These are phyloP conservation scores for Pseudotulostoma volvatum DNA, from an alignment of 495 filamentous ascomycete species.

Conservation along the genomic window DNA sequence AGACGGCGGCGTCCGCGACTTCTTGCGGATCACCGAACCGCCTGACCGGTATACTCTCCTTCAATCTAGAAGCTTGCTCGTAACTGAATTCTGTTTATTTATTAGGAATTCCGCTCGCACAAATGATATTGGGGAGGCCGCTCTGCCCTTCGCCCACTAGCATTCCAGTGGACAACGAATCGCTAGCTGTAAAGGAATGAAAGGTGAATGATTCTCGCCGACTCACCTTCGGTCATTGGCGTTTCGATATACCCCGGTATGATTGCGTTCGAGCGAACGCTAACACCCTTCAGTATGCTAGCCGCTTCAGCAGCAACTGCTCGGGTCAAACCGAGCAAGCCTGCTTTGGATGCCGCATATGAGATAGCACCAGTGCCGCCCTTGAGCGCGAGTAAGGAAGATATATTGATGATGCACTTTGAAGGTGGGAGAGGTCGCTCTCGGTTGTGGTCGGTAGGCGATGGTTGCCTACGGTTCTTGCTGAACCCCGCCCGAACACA, in stretches of 20 bases:
- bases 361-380: conserved; percentile 47
- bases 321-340: conserved; percentile 58
- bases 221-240: conserved; percentile 54
- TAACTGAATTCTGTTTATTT: conserved; percentile 19
- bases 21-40: conserved; percentile 53
- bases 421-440: conserved; percentile 7
- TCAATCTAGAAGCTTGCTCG: conserved; percentile 17
- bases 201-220: not conserved
- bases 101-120: too few species aligned
- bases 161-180: conserved; percentile 1
- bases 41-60: conserved; percentile 42
- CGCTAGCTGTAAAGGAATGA: not conserved
- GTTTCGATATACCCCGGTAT: conserved; percentile 74
- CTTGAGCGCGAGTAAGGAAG: conserved; percentile 51
- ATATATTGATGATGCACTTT: conserved; percentile 63
- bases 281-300: conserved; percentile 20
- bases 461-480: conserved; percentile 11
- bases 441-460: not conserved
- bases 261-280: conserved; percentile 55
- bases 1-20: conserved; percentile 65
- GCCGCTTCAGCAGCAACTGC: conserved; percentile 48
- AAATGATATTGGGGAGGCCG: too few species aligned
- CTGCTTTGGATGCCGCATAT: conserved; percentile 71
- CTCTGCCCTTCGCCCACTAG: too few species aligned
- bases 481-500: conserved; percentile 21